phyloP scores from a whole-genome alignment of 352 stramenopile species.

The Phytophthora pinifolia region DNA sequence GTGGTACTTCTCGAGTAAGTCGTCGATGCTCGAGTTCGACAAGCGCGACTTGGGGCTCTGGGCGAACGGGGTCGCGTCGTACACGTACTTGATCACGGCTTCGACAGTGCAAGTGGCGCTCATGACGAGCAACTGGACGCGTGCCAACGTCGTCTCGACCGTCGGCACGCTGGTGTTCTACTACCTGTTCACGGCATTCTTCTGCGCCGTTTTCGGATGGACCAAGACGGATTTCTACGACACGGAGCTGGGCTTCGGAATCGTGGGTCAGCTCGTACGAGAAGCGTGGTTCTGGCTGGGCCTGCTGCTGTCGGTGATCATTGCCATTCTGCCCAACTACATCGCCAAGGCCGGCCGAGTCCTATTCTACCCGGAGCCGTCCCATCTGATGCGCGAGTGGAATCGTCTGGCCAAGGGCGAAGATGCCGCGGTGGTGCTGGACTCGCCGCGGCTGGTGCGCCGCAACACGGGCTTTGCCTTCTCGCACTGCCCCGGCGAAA shows the following conservation, averaged over 20 bases:
- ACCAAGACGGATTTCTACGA: slow-evolving; percentile 82
- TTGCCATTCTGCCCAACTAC: slow-evolving; percentile 80
- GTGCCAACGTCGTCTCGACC: slow-evolving; percentile 67
- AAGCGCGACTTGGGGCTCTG: slow-evolving; percentile 77
- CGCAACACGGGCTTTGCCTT: slow-evolving; percentile 88
- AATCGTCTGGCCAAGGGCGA: slow-evolving; percentile 84
- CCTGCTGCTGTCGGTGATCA: slow-evolving; percentile 57
- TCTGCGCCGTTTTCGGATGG: slow-evolving; percentile 75
- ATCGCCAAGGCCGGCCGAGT: slow-evolving; percentile 84
- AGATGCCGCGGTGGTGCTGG: slow-evolving; percentile 50
- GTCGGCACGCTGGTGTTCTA: slow-evolving; percentile 86
- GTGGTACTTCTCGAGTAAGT: slow-evolving; percentile 75
- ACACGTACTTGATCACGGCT: slow-evolving; percentile 86
- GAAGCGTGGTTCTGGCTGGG: slow-evolving; percentile 88
- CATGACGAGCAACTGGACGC: slow-evolving; percentile 91
- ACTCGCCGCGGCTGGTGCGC: slow-evolving; percentile 79
- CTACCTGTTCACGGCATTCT: slow-evolving; percentile 85
- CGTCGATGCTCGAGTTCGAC: slow-evolving; percentile 57
- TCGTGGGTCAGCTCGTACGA: slow-evolving; percentile 56
- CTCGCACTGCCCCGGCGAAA: slow-evolving; percentile 75
- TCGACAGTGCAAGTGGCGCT: slow-evolving; percentile 85
- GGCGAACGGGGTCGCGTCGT: slow-evolving; percentile 78
- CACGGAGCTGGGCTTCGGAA: slow-evolving; percentile 67
- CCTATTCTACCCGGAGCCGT: slow-evolving; percentile 88
- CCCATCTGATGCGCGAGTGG: slow-evolving; percentile 90